A percentile compares a stretch with the other conserved stretches of the same genome.
Evolutionary conservation across 306 rosid species (phyloP).

Genomic region (Quillaja saponaria): DNA sequence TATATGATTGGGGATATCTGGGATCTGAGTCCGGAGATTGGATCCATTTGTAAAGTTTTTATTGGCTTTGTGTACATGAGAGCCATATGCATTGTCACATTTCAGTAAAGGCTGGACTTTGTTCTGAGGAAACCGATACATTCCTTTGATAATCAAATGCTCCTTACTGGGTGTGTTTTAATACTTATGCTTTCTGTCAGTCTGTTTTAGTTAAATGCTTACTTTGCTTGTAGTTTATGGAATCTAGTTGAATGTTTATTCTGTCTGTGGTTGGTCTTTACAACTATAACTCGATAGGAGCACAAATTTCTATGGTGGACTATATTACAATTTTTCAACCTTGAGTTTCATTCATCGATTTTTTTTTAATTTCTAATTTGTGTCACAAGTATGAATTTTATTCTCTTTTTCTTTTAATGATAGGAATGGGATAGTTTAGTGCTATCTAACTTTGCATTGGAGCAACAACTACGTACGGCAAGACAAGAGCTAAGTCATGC

Average conservation of each 20-base stretch:
- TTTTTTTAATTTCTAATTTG: background rate
- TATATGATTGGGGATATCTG: too few relatives aligned
- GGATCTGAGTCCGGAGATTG: too few relatives aligned
- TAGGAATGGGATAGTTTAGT: constrained; percentile 95
- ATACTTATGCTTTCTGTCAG: background rate
- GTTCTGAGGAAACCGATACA: background rate
- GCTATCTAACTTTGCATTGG: constrained; percentile 88
- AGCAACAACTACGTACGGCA: constrained; percentile 90
- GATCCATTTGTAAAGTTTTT: too few relatives aligned
- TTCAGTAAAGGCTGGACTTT: background rate
- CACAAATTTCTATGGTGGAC: constrained; percentile 4
- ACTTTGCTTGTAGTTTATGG: background rate
- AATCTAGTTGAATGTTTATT: background rate
- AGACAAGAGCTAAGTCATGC: constrained; percentile 98
- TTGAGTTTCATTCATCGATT: background rate
- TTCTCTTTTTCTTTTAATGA: constrained; percentile 12
- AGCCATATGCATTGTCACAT: background rate
- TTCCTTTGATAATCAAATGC: background rate
- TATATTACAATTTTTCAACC: constrained; percentile 12
- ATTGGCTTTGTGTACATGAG: background rate
- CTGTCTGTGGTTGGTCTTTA: background rate
- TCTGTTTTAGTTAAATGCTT: background rate
- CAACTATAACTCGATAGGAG: background rate
- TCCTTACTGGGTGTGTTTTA: background rate
- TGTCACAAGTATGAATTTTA: background rate